Conservation (phyloP, 2,329 filamentous ascomycete species). For the Microcyclospora pomicola region DNA sequence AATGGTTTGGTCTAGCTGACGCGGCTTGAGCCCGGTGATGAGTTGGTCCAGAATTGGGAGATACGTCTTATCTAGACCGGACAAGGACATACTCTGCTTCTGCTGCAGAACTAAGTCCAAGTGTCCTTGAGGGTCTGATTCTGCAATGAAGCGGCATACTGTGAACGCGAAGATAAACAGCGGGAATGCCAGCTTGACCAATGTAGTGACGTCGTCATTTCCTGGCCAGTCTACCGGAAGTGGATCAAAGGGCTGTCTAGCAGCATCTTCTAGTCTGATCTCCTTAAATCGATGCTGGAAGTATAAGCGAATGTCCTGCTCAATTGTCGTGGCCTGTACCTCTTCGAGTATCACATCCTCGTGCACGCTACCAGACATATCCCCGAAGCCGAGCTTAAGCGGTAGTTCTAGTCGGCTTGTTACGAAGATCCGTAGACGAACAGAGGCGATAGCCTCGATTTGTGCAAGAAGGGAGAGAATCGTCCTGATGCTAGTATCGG, state of each 20-base stretch:
- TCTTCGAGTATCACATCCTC: slow-evolving; percentile 11
- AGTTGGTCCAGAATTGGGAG: slow-evolving; percentile 2
- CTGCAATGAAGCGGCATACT: slow-evolving; percentile 16
- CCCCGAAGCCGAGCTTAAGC: slow-evolving; percentile 9
- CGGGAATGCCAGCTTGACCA: slow-evolving; percentile 14
- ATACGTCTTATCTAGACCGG: background rate
- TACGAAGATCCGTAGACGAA: slow-evolving; percentile 10
- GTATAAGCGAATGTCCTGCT: slow-evolving; percentile 17
- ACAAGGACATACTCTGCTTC: background rate
- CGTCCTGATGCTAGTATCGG: slow-evolving; percentile 6
- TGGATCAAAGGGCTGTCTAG: slow-evolving; percentile 2
- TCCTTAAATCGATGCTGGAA: slow-evolving; percentile 7
- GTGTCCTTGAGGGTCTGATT: slow-evolving; percentile 3
- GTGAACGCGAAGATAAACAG: slow-evolving; percentile 21
- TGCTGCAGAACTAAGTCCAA: background rate
- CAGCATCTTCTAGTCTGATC: slow-evolving; percentile 2
- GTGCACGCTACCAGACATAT: slow-evolving; percentile 4
- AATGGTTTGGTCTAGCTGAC: slow-evolving; percentile 2
- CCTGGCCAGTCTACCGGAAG: slow-evolving; percentile 13
- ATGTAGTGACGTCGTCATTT: slow-evolving; percentile 6
- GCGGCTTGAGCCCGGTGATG: background rate
- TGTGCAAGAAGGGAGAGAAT: slow-evolving; percentile 8
- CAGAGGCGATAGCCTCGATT: slow-evolving; percentile 1
- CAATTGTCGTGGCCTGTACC: slow-evolving; percentile 10
- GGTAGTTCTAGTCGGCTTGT: slow-evolving; percentile 15